Evolutionary conservation across 805 yeast genomes (phyloP), one percentile per base, ranked within the genome.

Genomic region (Myxozyma geophila): DNA sequence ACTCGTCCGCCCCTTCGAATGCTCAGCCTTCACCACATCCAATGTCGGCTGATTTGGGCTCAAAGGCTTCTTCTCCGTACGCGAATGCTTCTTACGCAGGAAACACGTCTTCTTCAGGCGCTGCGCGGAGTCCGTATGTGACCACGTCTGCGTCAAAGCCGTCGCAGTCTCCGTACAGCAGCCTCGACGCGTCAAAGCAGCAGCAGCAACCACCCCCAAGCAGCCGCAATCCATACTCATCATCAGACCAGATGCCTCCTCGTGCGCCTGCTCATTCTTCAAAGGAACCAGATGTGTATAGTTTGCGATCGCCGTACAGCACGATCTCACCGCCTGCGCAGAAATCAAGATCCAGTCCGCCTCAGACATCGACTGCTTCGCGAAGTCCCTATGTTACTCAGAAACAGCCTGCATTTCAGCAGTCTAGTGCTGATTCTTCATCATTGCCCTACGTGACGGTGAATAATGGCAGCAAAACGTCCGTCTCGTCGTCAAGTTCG

Each of bases 351-450:
- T 28, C 28, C 28, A 28, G 28, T 28, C 28, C 28, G 28, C 28
- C 28, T 28, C 28, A 28, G 28, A 28, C 21, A n/a, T 13, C 10
- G 17, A 43, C 2, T 19, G 6, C 39, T 13, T 12, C 43, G 8
- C 40, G 21, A 7, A 59, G 33, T 41, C 59, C 60, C 5, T 53
- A 41, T 54, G 52, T 21, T n/a, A n/a, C 40, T 1, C 44, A 37
- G 37, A 23, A 52, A 15, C 17, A 9, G 4, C n/a, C 48, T 9
- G 40, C 47, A 8, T n/a, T 43, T n/a, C 47, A n/a, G 19, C 47
- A 13, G 7, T 39, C 43, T 12, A 7, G 7, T 39, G 43, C 43
- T 17, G 44, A 15, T 2, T 44, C 23, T n/a, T 9, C 3, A 15
- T 47, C 51, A 33, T 23, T 36, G 17, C 37, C 51, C 21, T 47